A percentile compares a stretch with the other conserved stretches of the same genome.
phyloP scores from a whole-genome alignment of 1,284 basidiomycete genomes.

The Naganishia cerealis region DNA sequence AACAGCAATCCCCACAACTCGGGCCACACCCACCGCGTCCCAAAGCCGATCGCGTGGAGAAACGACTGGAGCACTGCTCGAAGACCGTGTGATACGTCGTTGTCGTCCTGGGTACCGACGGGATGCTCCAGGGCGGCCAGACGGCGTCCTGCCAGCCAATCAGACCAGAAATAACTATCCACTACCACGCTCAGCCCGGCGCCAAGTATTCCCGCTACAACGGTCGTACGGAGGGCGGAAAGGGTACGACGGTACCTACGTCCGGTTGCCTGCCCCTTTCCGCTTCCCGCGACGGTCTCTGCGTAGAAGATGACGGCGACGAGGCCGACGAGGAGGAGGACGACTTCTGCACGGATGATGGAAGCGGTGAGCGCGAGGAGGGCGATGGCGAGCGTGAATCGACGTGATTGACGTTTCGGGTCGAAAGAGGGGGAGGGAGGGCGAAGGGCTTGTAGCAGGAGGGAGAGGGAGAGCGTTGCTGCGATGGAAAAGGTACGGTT shows the following conservation, averaged over 20 bases:
- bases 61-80: background rate
- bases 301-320: conserved; percentile 62
- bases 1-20: conserved; percentile 78
- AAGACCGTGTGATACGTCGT: background rate
- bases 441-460: conserved; percentile 1
- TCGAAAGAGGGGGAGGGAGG: conserved; percentile 28
- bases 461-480: conserved; percentile 7
- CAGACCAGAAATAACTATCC: conserved; percentile 85
- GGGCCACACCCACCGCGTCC: conserved; percentile 70
- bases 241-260: conserved; percentile 41
- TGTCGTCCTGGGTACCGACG: background rate
- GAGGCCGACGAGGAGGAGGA: conserved; percentile 66
- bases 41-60: conserved; percentile 7
- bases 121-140: background rate
- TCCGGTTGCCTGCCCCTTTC: too few relatives aligned
- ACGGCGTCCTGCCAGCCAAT: conserved; percentile 31
- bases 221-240: conserved; percentile 57
- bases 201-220: conserved; percentile 59
- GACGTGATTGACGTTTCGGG: conserved; percentile 30
- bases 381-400: conserved; percentile 43
- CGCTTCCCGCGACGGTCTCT: conserved; percentile 51
- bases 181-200: conserved; percentile 63
- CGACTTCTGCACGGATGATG: conserved; percentile 78
- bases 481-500: background rate
- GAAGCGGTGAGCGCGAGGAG: conserved; percentile 68